Conservation (phyloP, 2,329 filamentous ascomycete genomes). For the Tolypocladium sp. region DNA sequence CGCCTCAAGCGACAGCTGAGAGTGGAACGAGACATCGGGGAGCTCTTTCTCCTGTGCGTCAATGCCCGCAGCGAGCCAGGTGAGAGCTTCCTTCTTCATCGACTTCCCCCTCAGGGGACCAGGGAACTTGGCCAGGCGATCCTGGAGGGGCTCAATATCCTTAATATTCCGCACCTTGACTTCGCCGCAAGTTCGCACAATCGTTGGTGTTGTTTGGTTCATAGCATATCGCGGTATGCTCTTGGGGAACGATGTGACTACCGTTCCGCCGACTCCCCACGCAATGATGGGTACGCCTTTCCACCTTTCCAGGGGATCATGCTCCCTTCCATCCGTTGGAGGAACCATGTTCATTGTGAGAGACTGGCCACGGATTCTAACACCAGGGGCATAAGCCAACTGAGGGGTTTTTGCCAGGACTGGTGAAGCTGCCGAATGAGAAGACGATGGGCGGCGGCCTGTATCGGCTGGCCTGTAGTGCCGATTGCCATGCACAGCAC, state of each 20-base stretch:
- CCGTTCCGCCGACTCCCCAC: conserved; percentile 78
- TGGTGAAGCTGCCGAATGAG: conserved; percentile 34
- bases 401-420: conserved; percentile 14
- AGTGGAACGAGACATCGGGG: conserved; percentile 39
- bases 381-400: conserved; percentile 17
- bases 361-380: conserved; percentile 42
- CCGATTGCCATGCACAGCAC: conserved; percentile 31
- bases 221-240: conserved; percentile 80
- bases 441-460: conserved; percentile 44
- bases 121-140: conserved; percentile 72
- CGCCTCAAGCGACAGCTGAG: conserved; percentile 46
- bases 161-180: conserved; percentile 70
- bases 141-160: conserved; percentile 60
- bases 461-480: conserved; percentile 27
- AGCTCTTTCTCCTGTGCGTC: conserved; percentile 56
- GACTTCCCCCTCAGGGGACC: conserved; percentile 81
- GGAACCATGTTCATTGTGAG: conserved; percentile 48
- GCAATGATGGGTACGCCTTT: conserved; percentile 77
- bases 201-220: conserved; percentile 62
- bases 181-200: conserved; percentile 75
- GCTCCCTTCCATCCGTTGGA: conserved; percentile 56
- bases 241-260: conserved; percentile 81
- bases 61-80: conserved; percentile 74
- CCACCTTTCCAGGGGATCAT: conserved; percentile 82
- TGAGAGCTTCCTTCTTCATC: conserved; percentile 87